These are phyloP conservation scores for Monosporascus cannonballus DNA, from an alignment of 2,329 filamentous ascomycete genomes.

Conservation along the genomic window DNA sequence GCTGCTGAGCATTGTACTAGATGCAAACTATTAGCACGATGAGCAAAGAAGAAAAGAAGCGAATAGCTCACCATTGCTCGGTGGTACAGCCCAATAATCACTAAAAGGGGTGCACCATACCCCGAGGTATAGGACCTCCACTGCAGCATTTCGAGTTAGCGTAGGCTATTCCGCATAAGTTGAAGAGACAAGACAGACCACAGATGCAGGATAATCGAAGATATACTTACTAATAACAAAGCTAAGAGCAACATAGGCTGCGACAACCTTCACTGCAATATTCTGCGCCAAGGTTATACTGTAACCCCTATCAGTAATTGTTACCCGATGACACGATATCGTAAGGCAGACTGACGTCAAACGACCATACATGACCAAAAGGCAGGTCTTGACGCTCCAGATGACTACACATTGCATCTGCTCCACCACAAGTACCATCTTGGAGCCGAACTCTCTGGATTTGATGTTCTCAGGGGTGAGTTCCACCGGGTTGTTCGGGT, in stretches of 20 bases:
- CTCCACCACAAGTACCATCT: conserved; percentile 57
- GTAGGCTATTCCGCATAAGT: too few species aligned
- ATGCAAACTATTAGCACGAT: conserved; percentile 1
- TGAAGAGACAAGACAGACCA: neutral
- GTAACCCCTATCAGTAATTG: neutral
- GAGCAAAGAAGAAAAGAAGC: neutral
- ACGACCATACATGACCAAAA: conserved; percentile 51
- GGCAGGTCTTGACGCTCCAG: conserved; percentile 50
- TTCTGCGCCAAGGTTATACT: conserved; percentile 42
- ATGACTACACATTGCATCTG: conserved; percentile 55
- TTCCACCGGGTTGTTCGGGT: conserved; percentile 34
- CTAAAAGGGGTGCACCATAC: conserved; percentile 51
- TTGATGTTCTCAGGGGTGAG: conserved; percentile 40
- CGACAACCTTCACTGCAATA: conserved; percentile 41
- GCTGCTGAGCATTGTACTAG: conserved; percentile 51
- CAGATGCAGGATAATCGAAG: neutral
- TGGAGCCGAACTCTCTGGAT: conserved; percentile 45
- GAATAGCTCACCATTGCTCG: conserved; percentile 35
- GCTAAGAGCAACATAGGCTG: conserved; percentile 39
- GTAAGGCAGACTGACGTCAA: conserved; percentile 35
- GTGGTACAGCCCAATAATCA: conserved; percentile 53
- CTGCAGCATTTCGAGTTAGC: neutral
- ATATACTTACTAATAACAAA: conserved; percentile 33
- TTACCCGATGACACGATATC: neutral
- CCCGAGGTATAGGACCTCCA: conserved; percentile 42